These are phyloP conservation scores for Paralagenidium karlingii DNA, from an alignment of 352 stramenopile genomes.

Conservation along the genomic window DNA sequence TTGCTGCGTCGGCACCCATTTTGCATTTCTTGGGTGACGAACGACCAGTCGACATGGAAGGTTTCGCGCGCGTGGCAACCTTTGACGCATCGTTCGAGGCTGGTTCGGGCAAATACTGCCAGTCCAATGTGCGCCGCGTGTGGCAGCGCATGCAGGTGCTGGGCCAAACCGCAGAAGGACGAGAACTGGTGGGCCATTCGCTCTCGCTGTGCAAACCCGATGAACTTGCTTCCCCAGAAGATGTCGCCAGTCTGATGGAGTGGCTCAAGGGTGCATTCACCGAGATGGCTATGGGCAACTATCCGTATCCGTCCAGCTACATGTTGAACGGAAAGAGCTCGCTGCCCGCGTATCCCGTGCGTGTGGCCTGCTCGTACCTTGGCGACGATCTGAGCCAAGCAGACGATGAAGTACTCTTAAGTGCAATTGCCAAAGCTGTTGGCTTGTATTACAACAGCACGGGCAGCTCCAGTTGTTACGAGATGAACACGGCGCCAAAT, in stretches of 20 bases:
- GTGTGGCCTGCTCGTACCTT: slow-evolving; percentile 73
- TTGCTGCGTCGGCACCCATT: slow-evolving; percentile 88
- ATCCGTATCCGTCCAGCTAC: slow-evolving; percentile 92
- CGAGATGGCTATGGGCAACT: slow-evolving; percentile 94
- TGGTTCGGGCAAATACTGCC: slow-evolving; percentile 52
- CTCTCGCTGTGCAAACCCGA: slow-evolving; percentile 42
- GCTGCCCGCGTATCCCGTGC: slow-evolving; percentile 84
- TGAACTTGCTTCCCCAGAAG: slow-evolving; percentile 21
- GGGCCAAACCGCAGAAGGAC: slow-evolving; percentile 25
- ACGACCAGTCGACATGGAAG: slow-evolving; percentile 47
- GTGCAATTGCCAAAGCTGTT: slow-evolving; percentile 35
- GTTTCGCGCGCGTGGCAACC: slow-evolving; percentile 35
- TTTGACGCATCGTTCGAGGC: slow-evolving; percentile 54
- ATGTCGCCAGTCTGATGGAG: slow-evolving; percentile 41
- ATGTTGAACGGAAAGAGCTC: slow-evolving; percentile 80
- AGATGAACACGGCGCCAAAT: slow-evolving; percentile 27
- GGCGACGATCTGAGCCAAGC: slow-evolving; percentile 34
- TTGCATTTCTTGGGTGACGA: slow-evolving; percentile 49
- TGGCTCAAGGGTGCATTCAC: slow-evolving; percentile 76
- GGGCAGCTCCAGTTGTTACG: slow-evolving; percentile 30
- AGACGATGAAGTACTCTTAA: slow-evolving; percentile 24
- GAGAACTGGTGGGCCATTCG: slow-evolving; percentile 16
- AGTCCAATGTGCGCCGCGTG: slow-evolving; percentile 58
- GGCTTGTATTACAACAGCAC: slow-evolving; percentile 77
- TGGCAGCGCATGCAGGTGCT: slow-evolving; percentile 51